Base-by-base conservation (phyloP, 1,139 yeast genomes). In the Suhomyces kunorum region DNA sequence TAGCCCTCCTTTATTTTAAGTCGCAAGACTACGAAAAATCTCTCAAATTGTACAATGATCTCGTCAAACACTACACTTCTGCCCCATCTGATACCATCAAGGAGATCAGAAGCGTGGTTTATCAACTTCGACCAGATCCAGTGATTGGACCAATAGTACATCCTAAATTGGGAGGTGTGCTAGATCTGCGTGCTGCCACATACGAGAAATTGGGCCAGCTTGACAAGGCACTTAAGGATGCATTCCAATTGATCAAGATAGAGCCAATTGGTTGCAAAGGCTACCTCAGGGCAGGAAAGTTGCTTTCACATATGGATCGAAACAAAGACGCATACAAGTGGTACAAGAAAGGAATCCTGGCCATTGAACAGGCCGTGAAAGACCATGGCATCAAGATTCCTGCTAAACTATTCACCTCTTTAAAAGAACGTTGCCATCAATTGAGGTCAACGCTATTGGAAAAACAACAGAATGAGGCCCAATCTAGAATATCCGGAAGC, bases 251-350 rank as follows among this genome's bases (percentile, higher is more conserved):
- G 48, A 60, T 75, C 3, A 53, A 58, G 14, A 40, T 67, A 2
- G 85, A 81, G 35, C 85, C 87, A 0, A 61, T 71, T 32, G 74
- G 80, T 30, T 68, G 82, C 47, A 81, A 78, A 54, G 83, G 86
- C 1, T 81, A 81, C 49, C 59, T 83, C 19, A 55, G 88, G 34
- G 55, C 65, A 1, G 78, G 80, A 2, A 81, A 79, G 50, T 47
- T 80, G 2, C 57, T 71, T 17, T 50, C 58, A 34, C 43, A 51
- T 7, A 43, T 59, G 40, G 58, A 61, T 0, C 56, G 64, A 28
- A 59, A 66, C 6, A 39, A 55, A 1, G 75, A 70, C 20, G 82
- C 86, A 0, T 70, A 64, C 46, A 61, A 66, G 26, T 54, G 54
- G 5, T 70, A 71, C 43, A 71, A 69, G 36, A 50, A 54, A 28